Evolutionary conservation across 1,284 basidiomycete species (phyloP).

Genomic region (Volvariella surrecta): DNA sequence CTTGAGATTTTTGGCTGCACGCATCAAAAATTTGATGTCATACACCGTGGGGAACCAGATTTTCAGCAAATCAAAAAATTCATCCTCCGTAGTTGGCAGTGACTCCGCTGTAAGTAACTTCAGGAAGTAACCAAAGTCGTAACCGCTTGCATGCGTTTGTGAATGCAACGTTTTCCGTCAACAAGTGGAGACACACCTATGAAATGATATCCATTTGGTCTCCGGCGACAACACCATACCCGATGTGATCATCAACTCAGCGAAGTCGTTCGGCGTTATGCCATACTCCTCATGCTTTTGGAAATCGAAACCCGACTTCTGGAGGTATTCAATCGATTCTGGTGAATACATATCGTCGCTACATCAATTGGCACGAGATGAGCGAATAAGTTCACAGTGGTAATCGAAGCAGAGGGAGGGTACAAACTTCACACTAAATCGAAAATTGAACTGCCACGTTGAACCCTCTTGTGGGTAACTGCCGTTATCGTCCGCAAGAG

Average conservation of each 20-base stretch:
- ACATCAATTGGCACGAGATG: conserved; percentile 6
- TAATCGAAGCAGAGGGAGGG: no score
- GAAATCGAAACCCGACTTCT: conserved; percentile 95
- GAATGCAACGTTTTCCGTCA: no score
- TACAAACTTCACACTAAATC: conserved; percentile 82
- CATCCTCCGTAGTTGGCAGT: conserved; percentile 82
- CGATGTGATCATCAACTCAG: conserved; percentile 94
- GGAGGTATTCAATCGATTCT: conserved; percentile 90
- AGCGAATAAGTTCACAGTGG: conserved; percentile 2
- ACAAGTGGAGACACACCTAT: conserved; percentile 58
- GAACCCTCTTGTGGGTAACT: conserved; percentile 83
- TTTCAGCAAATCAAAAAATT: conserved; percentile 84
- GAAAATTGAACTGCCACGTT: conserved; percentile 99
- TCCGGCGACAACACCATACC: conserved; percentile 88
- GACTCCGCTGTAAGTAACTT: conserved; percentile 88
- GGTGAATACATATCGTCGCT: conserved; percentile 98
- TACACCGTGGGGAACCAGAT: conserved; percentile 97
- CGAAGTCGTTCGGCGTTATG: conserved; percentile 92
- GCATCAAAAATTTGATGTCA: conserved; percentile 97
- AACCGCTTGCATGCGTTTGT: conserved; percentile 75
- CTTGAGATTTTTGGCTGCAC: conserved; percentile 81
- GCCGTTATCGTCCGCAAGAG: conserved; percentile 90
- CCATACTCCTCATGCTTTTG: conserved; percentile 89
- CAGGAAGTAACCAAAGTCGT: conserved; percentile 98
- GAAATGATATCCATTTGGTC: conserved; percentile 97